Evolutionary conservation across 176 grass and related monocot genomes (phyloP).

Genomic region (Carex pumila): DNA sequence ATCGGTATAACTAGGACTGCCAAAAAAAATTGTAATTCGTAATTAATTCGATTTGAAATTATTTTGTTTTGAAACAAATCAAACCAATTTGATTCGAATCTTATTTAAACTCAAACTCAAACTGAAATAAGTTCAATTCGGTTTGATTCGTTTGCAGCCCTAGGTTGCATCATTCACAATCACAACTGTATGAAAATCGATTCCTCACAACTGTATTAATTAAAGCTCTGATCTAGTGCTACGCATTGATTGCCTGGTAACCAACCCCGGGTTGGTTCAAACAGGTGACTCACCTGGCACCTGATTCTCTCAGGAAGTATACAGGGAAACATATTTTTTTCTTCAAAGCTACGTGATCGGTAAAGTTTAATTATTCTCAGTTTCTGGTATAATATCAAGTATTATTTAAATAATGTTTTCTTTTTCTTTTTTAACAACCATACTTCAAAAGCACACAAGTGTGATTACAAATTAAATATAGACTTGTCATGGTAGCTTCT

Average conservation of each 20-base stretch:
- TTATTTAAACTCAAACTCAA: too few species aligned
- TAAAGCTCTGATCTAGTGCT: background rate
- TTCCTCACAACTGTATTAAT: background rate
- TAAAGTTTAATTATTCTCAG: background rate
- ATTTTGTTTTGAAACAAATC: too few species aligned
- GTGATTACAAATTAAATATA: background rate
- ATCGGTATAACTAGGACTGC: too few species aligned
- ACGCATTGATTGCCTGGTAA: background rate
- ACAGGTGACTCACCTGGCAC: background rate
- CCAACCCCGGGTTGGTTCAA: background rate
- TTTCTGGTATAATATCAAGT: background rate
- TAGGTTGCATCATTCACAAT: background rate
- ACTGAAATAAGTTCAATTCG: too few species aligned
- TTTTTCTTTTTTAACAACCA: background rate
- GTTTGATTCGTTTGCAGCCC: too few species aligned
- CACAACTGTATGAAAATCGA: background rate
- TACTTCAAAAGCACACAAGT: background rate
- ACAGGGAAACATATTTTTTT: background rate
- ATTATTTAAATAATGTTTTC: background rate
- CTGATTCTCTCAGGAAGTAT: background rate
- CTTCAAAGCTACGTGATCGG: background rate
- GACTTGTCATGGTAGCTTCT: background rate
- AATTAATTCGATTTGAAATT: too few species aligned
- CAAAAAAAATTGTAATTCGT: too few species aligned
- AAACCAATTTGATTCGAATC: too few species aligned